These are phyloP conservation scores for Calonectria pseudoturangicola DNA, from an alignment of 2,329 filamentous ascomycete species.

Conservation along the genomic window DNA sequence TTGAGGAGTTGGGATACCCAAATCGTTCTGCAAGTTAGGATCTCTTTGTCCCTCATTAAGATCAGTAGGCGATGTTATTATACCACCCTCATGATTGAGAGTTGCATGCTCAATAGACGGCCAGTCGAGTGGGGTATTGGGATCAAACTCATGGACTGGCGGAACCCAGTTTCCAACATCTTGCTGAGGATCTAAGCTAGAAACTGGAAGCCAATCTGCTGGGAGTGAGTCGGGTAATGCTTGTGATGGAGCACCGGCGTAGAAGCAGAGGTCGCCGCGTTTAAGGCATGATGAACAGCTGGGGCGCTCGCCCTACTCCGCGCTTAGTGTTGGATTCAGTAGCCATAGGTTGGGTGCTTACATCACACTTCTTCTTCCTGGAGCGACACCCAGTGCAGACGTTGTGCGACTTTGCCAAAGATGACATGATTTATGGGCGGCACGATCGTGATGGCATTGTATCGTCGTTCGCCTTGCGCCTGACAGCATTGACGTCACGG, in stretches of 20 bases:
- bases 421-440: conserved; percentile 44
- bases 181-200: neutral
- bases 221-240: neutral
- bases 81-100: neutral
- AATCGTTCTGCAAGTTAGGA: neutral
- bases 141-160: neutral
- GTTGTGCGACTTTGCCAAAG: conserved; percentile 50
- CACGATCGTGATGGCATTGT: neutral
- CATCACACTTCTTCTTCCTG: conserved; percentile 54
- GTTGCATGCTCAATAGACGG: neutral
- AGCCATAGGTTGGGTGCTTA: conserved; percentile 26
- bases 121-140: conserved; percentile 1
- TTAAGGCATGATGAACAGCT: conserved; percentile 46
- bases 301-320: conserved; percentile 44
- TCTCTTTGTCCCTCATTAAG: neutral
- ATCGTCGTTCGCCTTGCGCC: neutral
- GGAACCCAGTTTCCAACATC: conserved; percentile 11
- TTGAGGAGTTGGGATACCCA: conserved; percentile 21
- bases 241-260: conserved; percentile 41
- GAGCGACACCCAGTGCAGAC: conserved; percentile 53
- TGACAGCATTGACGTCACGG: conserved; percentile 11
- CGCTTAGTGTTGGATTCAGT: neutral
- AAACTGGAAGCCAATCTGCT: conserved; percentile 21
- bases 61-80: neutral
- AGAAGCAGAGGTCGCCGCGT: conserved; percentile 50